phyloP scores from a whole-genome alignment of 352 stramenopile species.

The Phytopythium sindhum region DNA sequence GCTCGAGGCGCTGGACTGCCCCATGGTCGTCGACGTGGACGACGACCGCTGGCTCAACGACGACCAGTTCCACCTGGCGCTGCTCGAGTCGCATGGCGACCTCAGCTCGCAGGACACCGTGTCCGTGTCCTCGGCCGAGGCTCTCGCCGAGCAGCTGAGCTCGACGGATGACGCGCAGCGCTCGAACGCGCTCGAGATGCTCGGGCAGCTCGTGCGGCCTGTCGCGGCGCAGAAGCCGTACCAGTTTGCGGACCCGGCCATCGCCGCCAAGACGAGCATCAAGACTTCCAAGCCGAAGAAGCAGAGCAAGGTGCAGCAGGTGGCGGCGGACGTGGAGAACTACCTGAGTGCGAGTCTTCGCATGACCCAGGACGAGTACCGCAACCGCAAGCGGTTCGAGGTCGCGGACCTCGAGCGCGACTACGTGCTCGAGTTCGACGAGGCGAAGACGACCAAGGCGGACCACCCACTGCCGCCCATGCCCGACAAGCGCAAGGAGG shows the following conservation, averaged over 20 bases:
- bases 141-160: constrained; percentile 37
- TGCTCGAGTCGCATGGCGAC: constrained; percentile 24
- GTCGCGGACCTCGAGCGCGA: constrained; percentile 33
- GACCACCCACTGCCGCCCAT: constrained; percentile 47
- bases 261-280: constrained; percentile 12
- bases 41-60: constrained; percentile 44
- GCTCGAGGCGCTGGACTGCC: constrained; percentile 29
- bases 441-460: constrained; percentile 16
- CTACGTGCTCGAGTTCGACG: constrained; percentile 47
- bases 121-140: constrained; percentile 35
- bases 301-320: constrained; percentile 27
- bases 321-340: constrained; percentile 38
- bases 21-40: constrained; percentile 39
- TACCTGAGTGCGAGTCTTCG: constrained; percentile 37
- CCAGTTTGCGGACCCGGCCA: constrained; percentile 18
- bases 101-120: constrained; percentile 31
- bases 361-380: constrained; percentile 27
- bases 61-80: constrained; percentile 29
- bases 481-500: constrained; percentile 37
- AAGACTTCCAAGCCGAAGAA: constrained; percentile 15
- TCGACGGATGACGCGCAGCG: constrained; percentile 8
- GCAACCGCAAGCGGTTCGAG: constrained; percentile 13
- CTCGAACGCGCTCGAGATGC: constrained; percentile 20
- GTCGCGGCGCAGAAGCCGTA: constrained; percentile 11
- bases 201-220: constrained; percentile 31